Conservation (phyloP, 164 flowering plant genomes). For the Hamamelis virginiana region DNA sequence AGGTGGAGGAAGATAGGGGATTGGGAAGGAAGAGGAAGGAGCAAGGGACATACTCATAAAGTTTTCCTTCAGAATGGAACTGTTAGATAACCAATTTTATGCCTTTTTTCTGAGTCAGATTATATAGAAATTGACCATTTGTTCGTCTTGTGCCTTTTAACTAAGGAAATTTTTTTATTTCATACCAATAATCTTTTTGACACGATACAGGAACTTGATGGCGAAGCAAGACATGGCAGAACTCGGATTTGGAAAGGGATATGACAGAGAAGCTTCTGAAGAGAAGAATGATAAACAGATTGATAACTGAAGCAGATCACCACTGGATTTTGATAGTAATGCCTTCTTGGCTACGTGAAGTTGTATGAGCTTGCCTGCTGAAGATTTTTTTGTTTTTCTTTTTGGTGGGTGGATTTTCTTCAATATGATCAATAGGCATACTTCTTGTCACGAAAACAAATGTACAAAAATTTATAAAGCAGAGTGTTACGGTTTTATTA, state of each 20-base stretch:
- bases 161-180: not conserved
- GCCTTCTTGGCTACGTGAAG: not conserved
- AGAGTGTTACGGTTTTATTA: no score
- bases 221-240: conserved; percentile 88
- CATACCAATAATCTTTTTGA: not conserved
- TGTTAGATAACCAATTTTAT: no score
- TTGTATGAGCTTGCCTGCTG: not conserved
- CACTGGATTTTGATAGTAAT: not conserved
- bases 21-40: no score
- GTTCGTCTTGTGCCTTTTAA: no score
- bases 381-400: not conserved
- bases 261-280: conserved; percentile 25
- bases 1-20: no score
- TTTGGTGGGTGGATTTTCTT: not conserved
- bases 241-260: conserved; percentile 61
- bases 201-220: conserved; percentile 77
- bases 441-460: no score
- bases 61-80: no score
- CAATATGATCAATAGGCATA: not conserved
- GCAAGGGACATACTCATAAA: no score
- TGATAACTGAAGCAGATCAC: conserved; percentile 12
- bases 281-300: conserved; percentile 23
- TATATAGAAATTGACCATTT: no score
- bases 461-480: no score
- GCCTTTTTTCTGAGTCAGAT: no score